Evolutionary conservation across 1,139 yeast genomes (phyloP), one percentile per base, ranked within the genome.

Genomic region (Magnusiomyces sp.): DNA sequence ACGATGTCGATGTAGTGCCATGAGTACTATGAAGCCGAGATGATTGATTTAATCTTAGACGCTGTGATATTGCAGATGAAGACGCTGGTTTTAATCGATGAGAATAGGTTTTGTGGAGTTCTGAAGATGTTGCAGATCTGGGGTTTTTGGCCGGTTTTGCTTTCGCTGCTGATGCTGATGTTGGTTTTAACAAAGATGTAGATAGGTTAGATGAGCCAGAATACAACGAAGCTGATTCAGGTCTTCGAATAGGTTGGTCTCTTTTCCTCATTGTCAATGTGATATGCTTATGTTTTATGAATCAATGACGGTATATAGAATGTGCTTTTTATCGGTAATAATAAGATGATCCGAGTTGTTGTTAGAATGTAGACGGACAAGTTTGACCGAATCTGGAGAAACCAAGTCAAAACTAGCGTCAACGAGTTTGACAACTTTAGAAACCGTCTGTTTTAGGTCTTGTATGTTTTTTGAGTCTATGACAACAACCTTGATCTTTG

Each of bases 401-500:
- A 23, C 29, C 7, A 43, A 27, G 19, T 43, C 40, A 13, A 29
- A 17, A n/a, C 46, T 33, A 20, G 17, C 34, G n/a, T 31, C n/a
- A 14, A 43, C 40, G 31, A 39, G 34, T 10, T 31, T 32, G 1
- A 43, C 32, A 17, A 43, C 14, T 13, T 17, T 19, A n/a, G 23
- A 20, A 10, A 19, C 36, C 1, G 40, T 34, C 10, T 43, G 40
- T 19, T 19, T 31, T 20, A 43, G 7, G 32, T 43, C 23, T 20
- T 27, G 29, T 19, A 33, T 34, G 40, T 43, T 43, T 34, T 43
- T 43, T 31, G 19, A 32, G 19, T 43, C 46, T 19, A 43, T 43
- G 14, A 43, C 46, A 17, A 27, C 20, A 2, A 20, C 31, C 29
- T 43, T 33, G 40, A 7, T 17, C 9, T 17, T 9, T 10, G 16